These are phyloP conservation scores for Neocucurbitaria cava DNA, from an alignment of 2,329 filamentous ascomycete species.

Conservation along the genomic window DNA sequence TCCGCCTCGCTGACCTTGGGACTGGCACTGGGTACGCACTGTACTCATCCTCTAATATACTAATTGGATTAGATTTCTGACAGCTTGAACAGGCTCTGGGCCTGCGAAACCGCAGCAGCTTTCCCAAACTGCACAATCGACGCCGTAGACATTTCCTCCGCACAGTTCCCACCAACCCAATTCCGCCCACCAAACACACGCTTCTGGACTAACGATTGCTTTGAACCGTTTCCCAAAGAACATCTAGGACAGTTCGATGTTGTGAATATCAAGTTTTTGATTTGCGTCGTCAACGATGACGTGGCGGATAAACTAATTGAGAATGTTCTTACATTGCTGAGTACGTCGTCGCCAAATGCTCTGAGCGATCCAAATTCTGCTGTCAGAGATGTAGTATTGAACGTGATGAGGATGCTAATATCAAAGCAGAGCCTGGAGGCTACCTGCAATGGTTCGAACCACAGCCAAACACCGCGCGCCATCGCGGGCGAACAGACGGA, in stretches of 20 bases:
- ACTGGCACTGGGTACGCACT: slow-evolving; percentile 15
- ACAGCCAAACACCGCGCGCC: slow-evolving; percentile 1
- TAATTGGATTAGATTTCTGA: not conserved
- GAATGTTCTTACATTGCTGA: slow-evolving; percentile 37
- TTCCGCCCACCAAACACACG: slow-evolving; percentile 9
- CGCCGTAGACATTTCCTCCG: slow-evolving; percentile 37
- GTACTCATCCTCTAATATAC: not conserved
- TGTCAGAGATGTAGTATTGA: not conserved
- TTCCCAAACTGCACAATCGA: slow-evolving; percentile 9
- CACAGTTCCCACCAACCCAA: slow-evolving; percentile 30
- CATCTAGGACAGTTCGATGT: slow-evolving; percentile 39
- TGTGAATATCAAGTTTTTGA: slow-evolving; percentile 38
- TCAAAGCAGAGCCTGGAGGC: slow-evolving; percentile 16
- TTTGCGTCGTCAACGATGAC: slow-evolving; percentile 31
- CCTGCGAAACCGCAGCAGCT: slow-evolving; percentile 3
- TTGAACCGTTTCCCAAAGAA: slow-evolving; percentile 33
- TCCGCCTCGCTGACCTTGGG: slow-evolving; percentile 16
- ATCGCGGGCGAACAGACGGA: not conserved
- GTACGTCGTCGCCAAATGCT: slow-evolving; percentile 17
- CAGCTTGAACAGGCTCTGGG: slow-evolving; percentile 11
- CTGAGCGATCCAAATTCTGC: not conserved
- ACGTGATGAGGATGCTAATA: not conserved
- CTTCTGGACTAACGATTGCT: slow-evolving; percentile 32
- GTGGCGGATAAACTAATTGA: slow-evolving; percentile 25
- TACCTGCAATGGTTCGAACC: slow-evolving; percentile 20